Base-by-base conservation (phyloP, 2,329 filamentous ascomycete species). In the Neofusicoccum parvum region DNA sequence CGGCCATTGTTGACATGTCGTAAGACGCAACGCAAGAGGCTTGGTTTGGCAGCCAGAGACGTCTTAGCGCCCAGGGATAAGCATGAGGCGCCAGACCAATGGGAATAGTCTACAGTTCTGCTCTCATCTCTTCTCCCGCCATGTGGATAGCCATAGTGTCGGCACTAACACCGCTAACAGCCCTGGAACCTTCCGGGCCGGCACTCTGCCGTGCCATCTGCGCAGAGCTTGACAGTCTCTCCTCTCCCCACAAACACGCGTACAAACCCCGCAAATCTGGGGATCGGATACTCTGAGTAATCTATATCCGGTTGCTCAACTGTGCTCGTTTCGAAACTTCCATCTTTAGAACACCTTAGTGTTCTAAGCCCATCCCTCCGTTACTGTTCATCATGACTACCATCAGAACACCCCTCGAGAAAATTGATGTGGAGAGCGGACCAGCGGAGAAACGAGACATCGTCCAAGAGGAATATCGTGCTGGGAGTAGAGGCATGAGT, bases 401-500 rank as follows among this genome's bases (percentile, higher is more conserved):
- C 7, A 17, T 7, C 17, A 39, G 9, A 36, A 41, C 1, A 12
- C 15, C 51, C 17, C 36, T 23, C n/a, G 36, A 41, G 11, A 36
- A 39, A 5, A 12, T 23, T 3, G 43, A 60, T 39, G 5, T 46
- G 3, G 56, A 60, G n/a, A 60, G 14, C n/a, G 10, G 1, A 7
- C 56, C 23, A 2, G 7, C 14, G 17, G 27, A 48, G 56, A 48
- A 60, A 32, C 11, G 5, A 14, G 56, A n/a, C 12, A 11, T 32
- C 6, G 23, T 48, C 12, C 27, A 34, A 6, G 27, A n/a, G 17
- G 41, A 60, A 14, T 3, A 37, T 5, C 17, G 14, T 7, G 5
- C 41, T n/a, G 6, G 4, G 5, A 3, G 17, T 3, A 17, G 66
- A 14, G 69, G 69, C 6, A 60, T 72, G 20, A 70, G 50, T 11